Percentiles rank a stretch among this genome's conserved stretches.
Conservation (phyloP, 1,284 basidiomycete species). For the Ceratobasidium sp. region DNA sequence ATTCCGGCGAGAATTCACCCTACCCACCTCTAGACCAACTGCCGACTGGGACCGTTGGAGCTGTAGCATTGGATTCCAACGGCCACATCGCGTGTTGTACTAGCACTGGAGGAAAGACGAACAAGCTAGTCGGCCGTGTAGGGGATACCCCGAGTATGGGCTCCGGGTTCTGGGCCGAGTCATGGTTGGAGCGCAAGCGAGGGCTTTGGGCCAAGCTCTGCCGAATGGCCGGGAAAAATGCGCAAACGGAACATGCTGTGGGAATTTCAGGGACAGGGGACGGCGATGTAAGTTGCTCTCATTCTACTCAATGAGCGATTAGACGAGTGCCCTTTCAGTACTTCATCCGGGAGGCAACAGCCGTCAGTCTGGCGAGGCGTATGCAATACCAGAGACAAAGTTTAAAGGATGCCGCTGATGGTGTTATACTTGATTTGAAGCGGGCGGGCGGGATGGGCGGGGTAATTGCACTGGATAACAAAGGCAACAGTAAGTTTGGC, state of each 20-base stretch:
- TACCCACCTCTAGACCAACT: conserved; percentile 59
- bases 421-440: conserved; percentile 64
- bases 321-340: conserved; percentile 56
- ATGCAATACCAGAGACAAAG: conserved; percentile 68
- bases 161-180: conserved; percentile 81
- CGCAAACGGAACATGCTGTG: conserved; percentile 56
- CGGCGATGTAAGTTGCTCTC: conserved; percentile 67
- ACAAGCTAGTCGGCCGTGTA: conserved; percentile 71
- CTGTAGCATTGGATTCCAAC: conserved; percentile 75
- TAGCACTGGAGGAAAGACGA: conserved; percentile 81
- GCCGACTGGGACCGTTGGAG: conserved; percentile 82
- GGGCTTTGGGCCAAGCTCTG: conserved; percentile 53
- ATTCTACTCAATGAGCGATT: neutral
- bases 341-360: conserved; percentile 75
- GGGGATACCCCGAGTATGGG: conserved; percentile 81
- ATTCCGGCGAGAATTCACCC: conserved; percentile 28
- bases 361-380: conserved; percentile 68
- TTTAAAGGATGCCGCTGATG: conserved; percentile 60
- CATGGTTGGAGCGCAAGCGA: conserved; percentile 61
- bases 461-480: conserved; percentile 70
- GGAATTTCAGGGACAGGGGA: conserved; percentile 83
- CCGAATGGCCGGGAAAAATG: conserved; percentile 53
- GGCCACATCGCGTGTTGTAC: conserved; percentile 77
- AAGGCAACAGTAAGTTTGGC: conserved; percentile 62
- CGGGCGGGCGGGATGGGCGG: conserved; percentile 69